Percentiles rank a stretch among this genome's conserved stretches.
Evolutionary conservation across 2,329 filamentous ascomycete genomes (phyloP).

Genomic region (Dryadomyces quercivorus): DNA sequence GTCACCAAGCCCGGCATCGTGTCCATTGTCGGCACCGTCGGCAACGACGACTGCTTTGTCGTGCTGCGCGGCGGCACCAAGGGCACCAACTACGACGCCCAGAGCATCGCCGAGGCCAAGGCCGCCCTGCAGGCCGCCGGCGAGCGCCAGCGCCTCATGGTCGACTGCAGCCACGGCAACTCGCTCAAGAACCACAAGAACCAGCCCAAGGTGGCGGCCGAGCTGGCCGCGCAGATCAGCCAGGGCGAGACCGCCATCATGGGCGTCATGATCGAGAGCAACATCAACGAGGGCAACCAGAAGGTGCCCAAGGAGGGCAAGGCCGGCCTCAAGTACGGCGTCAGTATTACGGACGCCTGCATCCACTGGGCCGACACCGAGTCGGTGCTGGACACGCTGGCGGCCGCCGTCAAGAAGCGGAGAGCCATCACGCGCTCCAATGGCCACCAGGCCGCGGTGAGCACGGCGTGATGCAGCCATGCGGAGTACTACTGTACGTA

Average conservation of each 20-base stretch:
- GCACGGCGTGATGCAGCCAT: too few relatives aligned
- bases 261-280: constrained; percentile 98
- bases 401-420: constrained; percentile 66
- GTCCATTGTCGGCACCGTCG: constrained; percentile 85
- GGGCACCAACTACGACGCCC: constrained; percentile 86
- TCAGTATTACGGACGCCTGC: constrained; percentile 95
- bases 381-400: constrained; percentile 62
- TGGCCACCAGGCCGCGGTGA: constrained; percentile 5
- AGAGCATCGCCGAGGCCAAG: constrained; percentile 76
- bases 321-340: constrained; percentile 75
- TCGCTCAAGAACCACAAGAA: constrained; percentile 94
- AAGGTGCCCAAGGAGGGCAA: constrained; percentile 85
- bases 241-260: constrained; percentile 78
- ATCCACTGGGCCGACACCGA: constrained; percentile 91
- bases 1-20: constrained; percentile 95
- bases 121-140: constrained; percentile 63
- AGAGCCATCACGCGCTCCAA: constrained; percentile 29
- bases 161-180: constrained; percentile 97
- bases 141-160: constrained; percentile 72
- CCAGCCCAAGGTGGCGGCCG: constrained; percentile 83
- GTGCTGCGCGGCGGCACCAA: constrained; percentile 86
- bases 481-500: too few relatives aligned
- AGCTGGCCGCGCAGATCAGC: constrained; percentile 71
- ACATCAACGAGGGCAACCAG: constrained; percentile 89
- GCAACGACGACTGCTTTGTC: constrained; percentile 95